Evolutionary conservation across 192 early-diverging fungal genomes (phyloP).

Genomic region (Backusella psychrophila): DNA sequence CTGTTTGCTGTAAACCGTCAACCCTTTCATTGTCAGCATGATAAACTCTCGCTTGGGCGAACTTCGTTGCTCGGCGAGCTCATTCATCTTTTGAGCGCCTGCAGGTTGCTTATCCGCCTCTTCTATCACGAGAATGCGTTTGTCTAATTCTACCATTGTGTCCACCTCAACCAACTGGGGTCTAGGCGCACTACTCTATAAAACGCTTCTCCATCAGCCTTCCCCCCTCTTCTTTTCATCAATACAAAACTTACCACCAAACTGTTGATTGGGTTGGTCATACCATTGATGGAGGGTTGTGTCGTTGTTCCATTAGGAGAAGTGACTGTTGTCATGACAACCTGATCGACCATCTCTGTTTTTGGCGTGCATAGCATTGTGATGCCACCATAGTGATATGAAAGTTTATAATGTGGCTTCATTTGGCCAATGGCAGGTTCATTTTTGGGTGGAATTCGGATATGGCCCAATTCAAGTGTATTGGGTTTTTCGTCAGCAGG

Average conservation of each 20-base stretch:
- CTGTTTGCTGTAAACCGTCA: constrained; percentile 62
- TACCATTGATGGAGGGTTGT: background rate
- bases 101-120: constrained; percentile 32
- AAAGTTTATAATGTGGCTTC: background rate
- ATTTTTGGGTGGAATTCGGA: constrained; percentile 64
- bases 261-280: background rate
- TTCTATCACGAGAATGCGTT: constrained; percentile 43
- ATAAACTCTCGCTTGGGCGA: constrained; percentile 62
- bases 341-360: constrained; percentile 68
- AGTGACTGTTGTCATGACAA: constrained; percentile 62
- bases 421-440: background rate
- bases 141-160: background rate
- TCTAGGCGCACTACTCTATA: background rate
- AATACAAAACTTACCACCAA: background rate
- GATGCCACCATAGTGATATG: constrained; percentile 62
- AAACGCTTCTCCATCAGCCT: background rate
- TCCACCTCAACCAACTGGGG: background rate
- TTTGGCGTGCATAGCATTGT: constrained; percentile 63
- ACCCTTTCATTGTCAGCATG: constrained; percentile 72
- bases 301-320: background rate
- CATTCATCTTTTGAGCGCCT: constrained; percentile 44
- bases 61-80: constrained; percentile 62
- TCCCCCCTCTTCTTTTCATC: background rate
- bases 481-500: constrained; percentile 41
- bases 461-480: constrained; percentile 64